Evolutionary conservation across 106 monocot species (phyloP).

Genomic region (Hemerocallis citrina): DNA sequence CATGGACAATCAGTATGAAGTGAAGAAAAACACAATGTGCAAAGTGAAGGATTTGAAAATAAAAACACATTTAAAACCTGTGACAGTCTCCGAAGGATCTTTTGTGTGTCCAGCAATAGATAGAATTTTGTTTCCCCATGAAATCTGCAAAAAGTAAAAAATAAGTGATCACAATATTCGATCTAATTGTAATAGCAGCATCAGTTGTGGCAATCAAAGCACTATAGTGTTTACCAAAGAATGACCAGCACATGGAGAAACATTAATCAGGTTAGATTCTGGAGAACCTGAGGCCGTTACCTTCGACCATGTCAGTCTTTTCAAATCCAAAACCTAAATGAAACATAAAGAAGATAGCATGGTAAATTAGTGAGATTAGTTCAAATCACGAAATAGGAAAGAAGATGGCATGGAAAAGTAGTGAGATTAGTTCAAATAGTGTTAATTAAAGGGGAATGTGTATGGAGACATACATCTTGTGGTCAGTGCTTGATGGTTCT

Average conservation of each 20-base stretch:
- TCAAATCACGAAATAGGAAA: too few species aligned
- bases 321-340: conserved; percentile 98
- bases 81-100: conserved; percentile 83
- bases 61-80: conserved; percentile 40
- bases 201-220: background rate
- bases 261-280: conserved; percentile 16
- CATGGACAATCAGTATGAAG: background rate
- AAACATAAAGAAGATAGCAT: too few species aligned
- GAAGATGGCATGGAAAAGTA: too few species aligned
- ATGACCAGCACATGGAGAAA: conserved; percentile 89
- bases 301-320: conserved; percentile 87
- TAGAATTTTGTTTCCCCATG: conserved; percentile 82
- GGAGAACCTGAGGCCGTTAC: conserved; percentile 25
- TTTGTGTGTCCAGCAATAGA: conserved; percentile 95
- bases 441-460: too few species aligned
- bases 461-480: too few species aligned
- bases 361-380: too few species aligned
- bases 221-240: conserved; percentile 56
- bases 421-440: too few species aligned
- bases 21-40: background rate
- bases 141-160: conserved; percentile 40
- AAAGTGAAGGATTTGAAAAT: background rate
- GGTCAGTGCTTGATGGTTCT: too few species aligned
- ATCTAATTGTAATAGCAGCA: background rate
- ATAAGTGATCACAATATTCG: background rate